Conservation (phyloP, 768 basidiomycete species). For the Phylloporus arenicola region DNA sequence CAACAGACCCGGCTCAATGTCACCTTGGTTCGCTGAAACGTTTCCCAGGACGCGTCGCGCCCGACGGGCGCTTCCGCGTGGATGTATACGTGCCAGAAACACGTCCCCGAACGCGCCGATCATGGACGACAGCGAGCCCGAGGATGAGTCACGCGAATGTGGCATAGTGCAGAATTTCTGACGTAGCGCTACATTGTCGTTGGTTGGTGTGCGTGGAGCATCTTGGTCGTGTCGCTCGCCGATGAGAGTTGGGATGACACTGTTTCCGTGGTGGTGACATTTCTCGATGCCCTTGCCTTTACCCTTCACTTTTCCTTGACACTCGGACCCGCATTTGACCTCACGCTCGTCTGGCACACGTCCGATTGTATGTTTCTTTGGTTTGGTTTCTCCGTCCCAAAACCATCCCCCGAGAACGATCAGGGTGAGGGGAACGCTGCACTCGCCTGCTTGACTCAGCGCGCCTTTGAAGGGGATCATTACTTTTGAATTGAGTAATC, state of each 20-base stretch:
- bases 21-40: neutral
- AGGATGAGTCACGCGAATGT: slow-evolving; percentile 9
- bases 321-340: neutral
- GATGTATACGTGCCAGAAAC: slow-evolving; percentile 6
- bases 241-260: neutral
- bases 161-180: neutral
- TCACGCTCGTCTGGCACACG: neutral
- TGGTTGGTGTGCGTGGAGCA: neutral
- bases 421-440: slow-evolving; percentile 83
- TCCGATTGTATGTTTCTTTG: neutral
- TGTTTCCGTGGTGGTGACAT: neutral
- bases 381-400: slow-evolving; percentile 37
- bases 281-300: slow-evolving; percentile 8
- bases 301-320: neutral
- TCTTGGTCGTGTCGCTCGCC: neutral
- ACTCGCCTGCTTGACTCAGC: slow-evolving; percentile 61
- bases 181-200: neutral
- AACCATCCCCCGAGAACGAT: slow-evolving; percentile 94
- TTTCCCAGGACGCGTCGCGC: neutral
- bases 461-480: slow-evolving; percentile 66
- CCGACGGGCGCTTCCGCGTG: neutral
- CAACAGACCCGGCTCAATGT: slow-evolving; percentile 8
- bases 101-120: slow-evolving; percentile 18
- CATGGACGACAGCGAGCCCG: slow-evolving; percentile 17
- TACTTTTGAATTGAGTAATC: slow-evolving; percentile 51